These are phyloP conservation scores for Russula foetens DNA, from an alignment of 768 basidiomycete genomes.

Conservation along the genomic window DNA sequence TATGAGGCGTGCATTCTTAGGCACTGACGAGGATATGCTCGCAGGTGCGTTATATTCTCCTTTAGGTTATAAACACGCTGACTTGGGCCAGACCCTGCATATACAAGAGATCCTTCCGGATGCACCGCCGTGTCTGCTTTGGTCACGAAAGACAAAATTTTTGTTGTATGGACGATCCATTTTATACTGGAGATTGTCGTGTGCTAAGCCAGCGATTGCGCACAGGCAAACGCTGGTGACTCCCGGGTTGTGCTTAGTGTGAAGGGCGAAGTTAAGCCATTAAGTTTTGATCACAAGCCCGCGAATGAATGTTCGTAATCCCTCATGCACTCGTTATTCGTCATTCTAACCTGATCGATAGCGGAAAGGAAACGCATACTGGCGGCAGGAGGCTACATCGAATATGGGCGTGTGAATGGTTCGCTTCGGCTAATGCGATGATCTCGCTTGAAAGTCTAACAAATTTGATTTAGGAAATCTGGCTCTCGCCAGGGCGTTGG, in stretches of 20 bases:
- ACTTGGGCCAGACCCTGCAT: conserved; percentile 58
- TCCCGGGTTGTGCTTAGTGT: conserved; percentile 83
- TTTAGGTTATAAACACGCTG: not conserved
- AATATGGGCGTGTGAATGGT: conserved; percentile 97
- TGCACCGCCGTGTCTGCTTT: conserved; percentile 92
- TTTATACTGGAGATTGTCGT: not conserved
- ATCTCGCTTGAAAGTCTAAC: not conserved
- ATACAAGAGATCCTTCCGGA: conserved; percentile 87
- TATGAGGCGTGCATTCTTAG: conserved; percentile 83
- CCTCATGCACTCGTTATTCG: conserved; percentile 1
- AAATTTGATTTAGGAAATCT: conserved; percentile 64
- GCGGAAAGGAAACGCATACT: conserved; percentile 82
- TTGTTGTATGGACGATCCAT: conserved; percentile 48
- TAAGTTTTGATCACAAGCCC: conserved; percentile 96
- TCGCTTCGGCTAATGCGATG: conserved; percentile 1
- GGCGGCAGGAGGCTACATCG: conserved; percentile 90
- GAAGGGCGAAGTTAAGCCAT: conserved; percentile 77
- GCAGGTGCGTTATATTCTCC: conserved; percentile 45
- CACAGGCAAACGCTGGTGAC: conserved; percentile 95
- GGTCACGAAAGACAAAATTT: conserved; percentile 74
- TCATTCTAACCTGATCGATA: conserved; percentile 26
- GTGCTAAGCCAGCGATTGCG: conserved; percentile 26
- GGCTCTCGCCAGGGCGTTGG: conserved; percentile 88
- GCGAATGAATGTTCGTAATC: conserved; percentile 61
- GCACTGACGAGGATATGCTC: conserved; percentile 90